phyloP scores from a whole-genome alignment of 2,329 filamentous ascomycete genomes.

The Fusarium sp. region DNA sequence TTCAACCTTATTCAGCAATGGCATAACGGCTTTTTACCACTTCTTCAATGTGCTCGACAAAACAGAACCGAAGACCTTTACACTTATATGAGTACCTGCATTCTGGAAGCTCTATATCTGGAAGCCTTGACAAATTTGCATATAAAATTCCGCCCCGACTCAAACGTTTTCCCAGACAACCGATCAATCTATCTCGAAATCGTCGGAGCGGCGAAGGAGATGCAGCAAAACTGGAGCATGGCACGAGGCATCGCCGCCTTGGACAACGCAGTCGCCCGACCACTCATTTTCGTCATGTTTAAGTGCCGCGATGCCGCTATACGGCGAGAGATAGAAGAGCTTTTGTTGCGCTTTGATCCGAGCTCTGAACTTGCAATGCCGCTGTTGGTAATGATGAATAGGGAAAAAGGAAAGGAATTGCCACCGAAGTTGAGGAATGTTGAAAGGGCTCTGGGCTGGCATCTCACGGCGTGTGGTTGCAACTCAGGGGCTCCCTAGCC shows the following conservation, averaged over 20 bases:
- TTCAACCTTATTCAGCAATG: constrained; percentile 22
- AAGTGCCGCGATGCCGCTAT: constrained; percentile 33
- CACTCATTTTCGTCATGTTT: constrained; percentile 34
- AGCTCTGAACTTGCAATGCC: constrained; percentile 27
- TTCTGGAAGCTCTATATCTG: constrained; percentile 36
- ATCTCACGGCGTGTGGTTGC: constrained; percentile 26
- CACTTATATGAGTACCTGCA: constrained; percentile 29
- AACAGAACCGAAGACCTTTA: constrained; percentile 15
- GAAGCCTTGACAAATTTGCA: constrained; percentile 33
- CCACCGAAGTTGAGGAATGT: constrained; percentile 35
- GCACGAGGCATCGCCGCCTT: background rate
- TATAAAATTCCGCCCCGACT: constrained; percentile 7
- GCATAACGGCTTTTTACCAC: constrained; percentile 31
- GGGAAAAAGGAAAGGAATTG: constrained; percentile 14
- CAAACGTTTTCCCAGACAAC: constrained; percentile 31
- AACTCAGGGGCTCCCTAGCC: background rate
- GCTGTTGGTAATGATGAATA: constrained; percentile 33
- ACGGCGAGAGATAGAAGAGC: constrained; percentile 16
- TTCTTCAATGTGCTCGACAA: constrained; percentile 24
- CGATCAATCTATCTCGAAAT: constrained; percentile 37
- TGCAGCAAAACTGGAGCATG: constrained; percentile 13
- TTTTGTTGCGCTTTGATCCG: constrained; percentile 14
- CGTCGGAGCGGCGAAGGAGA: constrained; percentile 16
- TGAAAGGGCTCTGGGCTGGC: constrained; percentile 38
- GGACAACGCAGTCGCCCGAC: constrained; percentile 38